These are phyloP conservation scores for Arctium lappa DNA, from an alignment of 129 eudicot genomes.

Conservation along the genomic window DNA sequence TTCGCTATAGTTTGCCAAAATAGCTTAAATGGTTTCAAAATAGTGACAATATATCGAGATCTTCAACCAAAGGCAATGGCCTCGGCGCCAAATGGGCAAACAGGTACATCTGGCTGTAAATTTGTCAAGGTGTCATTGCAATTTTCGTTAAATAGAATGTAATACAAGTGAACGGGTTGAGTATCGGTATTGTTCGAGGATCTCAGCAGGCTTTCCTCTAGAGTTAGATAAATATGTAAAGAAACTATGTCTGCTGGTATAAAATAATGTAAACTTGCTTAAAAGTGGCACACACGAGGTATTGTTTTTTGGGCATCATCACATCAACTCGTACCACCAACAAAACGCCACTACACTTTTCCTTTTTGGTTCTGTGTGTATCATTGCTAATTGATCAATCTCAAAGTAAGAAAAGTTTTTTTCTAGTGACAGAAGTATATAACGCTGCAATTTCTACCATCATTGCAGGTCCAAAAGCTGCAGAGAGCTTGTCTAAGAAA, in stretches of 20 bases:
- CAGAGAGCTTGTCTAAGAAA: constrained; percentile 84
- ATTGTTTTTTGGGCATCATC: no score
- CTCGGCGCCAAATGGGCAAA: not conserved
- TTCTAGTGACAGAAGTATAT: not conserved
- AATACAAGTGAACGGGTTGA: no score
- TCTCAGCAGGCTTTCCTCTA: not conserved
- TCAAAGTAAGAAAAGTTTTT: not conserved
- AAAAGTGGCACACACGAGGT: no score
- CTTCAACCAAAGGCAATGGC: not conserved
- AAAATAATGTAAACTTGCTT: no score
- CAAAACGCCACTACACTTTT: no score
- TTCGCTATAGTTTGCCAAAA: no score
- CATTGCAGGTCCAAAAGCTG: constrained; percentile 81
- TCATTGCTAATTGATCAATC: no score
- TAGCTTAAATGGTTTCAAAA: no score
- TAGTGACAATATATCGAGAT: no score
- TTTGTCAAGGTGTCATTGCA: not conserved
- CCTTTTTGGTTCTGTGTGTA: no score
- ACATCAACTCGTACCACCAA: no score
- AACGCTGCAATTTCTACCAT: not conserved
- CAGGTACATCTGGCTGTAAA: not conserved
- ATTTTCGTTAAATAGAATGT: not conserved
- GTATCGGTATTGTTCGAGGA: not conserved
- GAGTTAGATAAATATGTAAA: not conserved
- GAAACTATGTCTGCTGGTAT: not conserved